phyloP scores from a whole-genome alignment of 176 grass and related monocot species.

The Eragrostis nindensis region DNA sequence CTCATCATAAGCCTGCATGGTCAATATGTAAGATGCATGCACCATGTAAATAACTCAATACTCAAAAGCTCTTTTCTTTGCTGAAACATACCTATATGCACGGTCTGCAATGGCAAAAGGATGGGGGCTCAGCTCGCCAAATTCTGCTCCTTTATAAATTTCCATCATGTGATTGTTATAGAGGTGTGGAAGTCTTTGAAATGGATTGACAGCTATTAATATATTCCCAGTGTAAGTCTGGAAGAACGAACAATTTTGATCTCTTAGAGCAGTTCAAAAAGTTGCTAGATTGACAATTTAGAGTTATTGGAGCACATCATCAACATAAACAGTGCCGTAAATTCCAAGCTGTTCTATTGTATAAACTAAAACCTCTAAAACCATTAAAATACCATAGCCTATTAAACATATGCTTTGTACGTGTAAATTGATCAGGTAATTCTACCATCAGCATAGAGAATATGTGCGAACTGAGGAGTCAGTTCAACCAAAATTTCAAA shows the following conservation, averaged over 20 bases:
- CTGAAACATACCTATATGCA: conserved; percentile 79
- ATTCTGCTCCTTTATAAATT: conserved; percentile 84
- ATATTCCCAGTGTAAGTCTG: conserved; percentile 97
- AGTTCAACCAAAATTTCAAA: conserved; percentile 9
- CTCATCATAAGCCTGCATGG: conserved; percentile 76
- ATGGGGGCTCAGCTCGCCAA: conserved; percentile 93
- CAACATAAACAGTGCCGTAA: conserved; percentile 16
- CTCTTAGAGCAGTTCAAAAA: conserved; percentile 23
- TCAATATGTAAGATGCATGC: conserved; percentile 27
- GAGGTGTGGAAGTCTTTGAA: conserved; percentile 89
- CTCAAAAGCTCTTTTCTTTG: conserved; percentile 12
- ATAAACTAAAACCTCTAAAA: conserved; percentile 39
- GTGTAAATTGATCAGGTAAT: conserved; percentile 8
- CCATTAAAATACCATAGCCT: conserved; percentile 15
- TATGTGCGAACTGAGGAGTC: conserved; percentile 12
- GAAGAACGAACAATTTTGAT: conserved; percentile 29
- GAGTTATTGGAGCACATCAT: conserved; percentile 22
- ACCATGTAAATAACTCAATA: conserved; percentile 33
- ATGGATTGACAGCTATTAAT: conserved; percentile 97
- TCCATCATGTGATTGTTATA: conserved; percentile 98
- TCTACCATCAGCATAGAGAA: conserved; percentile 9
- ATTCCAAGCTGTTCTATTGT: conserved; percentile 21
- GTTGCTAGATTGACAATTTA: not conserved
- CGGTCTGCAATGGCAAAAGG: conserved; percentile 93
- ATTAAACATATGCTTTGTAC: conserved; percentile 28